phyloP scores from a whole-genome alignment of 768 basidiomycete species.

The Trametopsis cervina region DNA sequence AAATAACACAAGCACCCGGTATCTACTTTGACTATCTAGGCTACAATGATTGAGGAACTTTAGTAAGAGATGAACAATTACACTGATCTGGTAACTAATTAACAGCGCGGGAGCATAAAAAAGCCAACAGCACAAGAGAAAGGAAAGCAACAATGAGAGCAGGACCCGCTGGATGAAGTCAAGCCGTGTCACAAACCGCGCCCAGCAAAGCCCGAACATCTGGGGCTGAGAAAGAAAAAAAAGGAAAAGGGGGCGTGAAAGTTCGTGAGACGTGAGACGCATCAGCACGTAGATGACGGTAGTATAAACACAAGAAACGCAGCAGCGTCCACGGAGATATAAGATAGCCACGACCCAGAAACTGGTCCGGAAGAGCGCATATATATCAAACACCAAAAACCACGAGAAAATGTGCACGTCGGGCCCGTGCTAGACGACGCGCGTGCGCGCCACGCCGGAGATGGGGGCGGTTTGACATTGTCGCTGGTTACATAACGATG shows the following conservation, averaged over 20 bases:
- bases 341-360: conserved; percentile 6
- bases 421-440: conserved; percentile 4
- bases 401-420: background rate
- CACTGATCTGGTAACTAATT: background rate
- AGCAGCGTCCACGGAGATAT: conserved; percentile 10
- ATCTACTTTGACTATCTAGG: conserved; percentile 14
- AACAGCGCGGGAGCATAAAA: background rate
- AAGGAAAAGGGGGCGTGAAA: conserved; percentile 1
- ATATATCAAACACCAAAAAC: background rate
- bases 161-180: background rate
- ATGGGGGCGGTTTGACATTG: background rate
- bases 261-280: conserved; percentile 2
- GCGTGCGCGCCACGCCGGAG: conserved; percentile 1
- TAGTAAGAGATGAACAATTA: conserved; percentile 5
- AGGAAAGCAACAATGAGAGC: background rate
- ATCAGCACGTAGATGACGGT: conserved; percentile 7
- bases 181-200: too few species aligned
- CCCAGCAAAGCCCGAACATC: too few species aligned
- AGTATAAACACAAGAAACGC: conserved; percentile 15
- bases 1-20: conserved; percentile 9
- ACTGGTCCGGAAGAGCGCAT: conserved; percentile 2
- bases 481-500: conserved; percentile 14
- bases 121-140: background rate
- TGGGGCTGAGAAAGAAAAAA: background rate
- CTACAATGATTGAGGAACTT: conserved; percentile 11